Percentiles rank a stretch among this genome's conserved stretches.
Conservation (phyloP, 345 rosid genomes). For the Anacardium occidentale region DNA sequence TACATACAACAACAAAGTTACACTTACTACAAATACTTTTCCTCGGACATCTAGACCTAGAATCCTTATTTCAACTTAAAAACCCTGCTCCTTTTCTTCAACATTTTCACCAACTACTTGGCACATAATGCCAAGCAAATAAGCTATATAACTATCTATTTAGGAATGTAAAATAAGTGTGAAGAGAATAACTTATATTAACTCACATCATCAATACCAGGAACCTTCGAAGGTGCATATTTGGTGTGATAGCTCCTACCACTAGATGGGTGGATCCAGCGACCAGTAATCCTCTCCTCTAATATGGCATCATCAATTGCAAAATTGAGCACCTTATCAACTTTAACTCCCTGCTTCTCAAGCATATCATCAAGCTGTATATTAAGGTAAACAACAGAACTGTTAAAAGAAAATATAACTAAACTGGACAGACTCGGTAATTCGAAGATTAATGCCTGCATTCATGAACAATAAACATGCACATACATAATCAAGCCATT, state of each 20-base stretch:
- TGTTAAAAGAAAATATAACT: conserved; percentile 3
- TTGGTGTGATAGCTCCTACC: conserved; percentile 89
- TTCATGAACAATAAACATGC: not conserved
- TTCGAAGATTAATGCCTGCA: conserved; percentile 19
- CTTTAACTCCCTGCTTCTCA: conserved; percentile 62
- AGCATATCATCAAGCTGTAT: conserved; percentile 95
- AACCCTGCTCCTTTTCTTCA: not conserved
- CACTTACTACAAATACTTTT: not conserved
- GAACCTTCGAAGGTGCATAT: conserved; percentile 82
- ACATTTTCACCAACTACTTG: not conserved
- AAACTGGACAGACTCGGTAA: not conserved
- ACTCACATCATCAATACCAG: conserved; percentile 86
- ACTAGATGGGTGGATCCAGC: conserved; percentile 98
- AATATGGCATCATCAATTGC: conserved; percentile 81
- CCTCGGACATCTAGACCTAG: not conserved
- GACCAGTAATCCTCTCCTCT: conserved; percentile 97
- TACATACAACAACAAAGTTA: not conserved
- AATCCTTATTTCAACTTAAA: not conserved
- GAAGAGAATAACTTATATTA: conserved; percentile 12
- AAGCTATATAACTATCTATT: not conserved
- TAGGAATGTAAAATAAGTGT: not conserved
- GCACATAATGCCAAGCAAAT: not conserved
- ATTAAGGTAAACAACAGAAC: not conserved
- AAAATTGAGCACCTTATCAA: conserved; percentile 89
- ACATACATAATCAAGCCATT: not conserved